These are phyloP conservation scores for Ustilago sp. DNA, from an alignment of 1,284 basidiomycete species.

Conservation along the genomic window DNA sequence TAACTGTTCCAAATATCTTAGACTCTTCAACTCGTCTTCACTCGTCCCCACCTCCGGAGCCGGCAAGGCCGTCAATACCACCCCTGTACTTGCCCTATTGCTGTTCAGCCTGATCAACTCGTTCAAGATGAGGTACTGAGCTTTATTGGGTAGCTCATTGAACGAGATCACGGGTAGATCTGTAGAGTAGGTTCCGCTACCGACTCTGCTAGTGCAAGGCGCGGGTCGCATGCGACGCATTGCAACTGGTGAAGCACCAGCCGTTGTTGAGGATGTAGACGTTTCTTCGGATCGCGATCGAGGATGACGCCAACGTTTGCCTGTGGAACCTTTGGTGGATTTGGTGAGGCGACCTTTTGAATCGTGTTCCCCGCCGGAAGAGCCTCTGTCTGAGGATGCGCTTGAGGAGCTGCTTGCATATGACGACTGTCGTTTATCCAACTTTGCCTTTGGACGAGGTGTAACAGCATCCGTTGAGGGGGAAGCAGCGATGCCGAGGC, in stretches of 20 bases:
- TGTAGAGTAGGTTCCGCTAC: conserved; percentile 33
- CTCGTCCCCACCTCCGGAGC: conserved; percentile 67
- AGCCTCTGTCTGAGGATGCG: conserved; percentile 30
- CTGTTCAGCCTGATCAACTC: conserved; percentile 66
- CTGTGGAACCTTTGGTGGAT: background rate
- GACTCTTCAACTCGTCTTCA: conserved; percentile 46
- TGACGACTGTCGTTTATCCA: conserved; percentile 22
- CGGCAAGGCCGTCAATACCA: conserved; percentile 66
- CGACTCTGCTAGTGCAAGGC: conserved; percentile 8
- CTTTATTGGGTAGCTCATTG: conserved; percentile 68
- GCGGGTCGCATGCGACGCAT: conserved; percentile 20
- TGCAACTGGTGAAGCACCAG: conserved; percentile 7
- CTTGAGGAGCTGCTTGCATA: conserved; percentile 22
- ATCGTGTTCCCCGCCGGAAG: conserved; percentile 35
- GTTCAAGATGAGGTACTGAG: conserved; percentile 68
- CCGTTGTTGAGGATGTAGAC: background rate
- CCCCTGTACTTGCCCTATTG: conserved; percentile 51
- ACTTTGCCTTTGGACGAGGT: conserved; percentile 24
- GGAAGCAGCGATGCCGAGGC: background rate
- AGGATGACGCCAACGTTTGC: conserved; percentile 31
- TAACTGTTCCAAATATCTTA: conserved; percentile 63
- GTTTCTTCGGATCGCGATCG: conserved; percentile 35
- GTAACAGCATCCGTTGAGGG: conserved; percentile 10
- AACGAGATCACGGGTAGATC: conserved; percentile 56
- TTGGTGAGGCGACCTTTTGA: conserved; percentile 24